phyloP scores from a whole-genome alignment of 768 basidiomycete genomes.

The Leccinellum luteum region DNA sequence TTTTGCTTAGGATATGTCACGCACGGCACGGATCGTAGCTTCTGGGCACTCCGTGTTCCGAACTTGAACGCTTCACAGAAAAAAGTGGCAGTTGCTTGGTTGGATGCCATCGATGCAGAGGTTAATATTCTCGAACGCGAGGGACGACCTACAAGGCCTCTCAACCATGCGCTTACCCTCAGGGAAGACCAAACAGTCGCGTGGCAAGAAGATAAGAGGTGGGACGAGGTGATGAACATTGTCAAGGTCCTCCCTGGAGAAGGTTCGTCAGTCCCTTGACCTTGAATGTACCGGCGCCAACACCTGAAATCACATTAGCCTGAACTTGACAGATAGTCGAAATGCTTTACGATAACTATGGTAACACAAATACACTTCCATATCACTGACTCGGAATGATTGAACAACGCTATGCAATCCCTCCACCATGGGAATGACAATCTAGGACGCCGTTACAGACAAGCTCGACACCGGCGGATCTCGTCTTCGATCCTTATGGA shows the following conservation, averaged over 20 bases:
- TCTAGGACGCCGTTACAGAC: not conserved
- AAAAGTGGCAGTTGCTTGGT: conserved; percentile 52
- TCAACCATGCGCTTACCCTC: conserved; percentile 47
- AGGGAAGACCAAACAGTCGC: conserved; percentile 47
- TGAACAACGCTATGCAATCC: not conserved
- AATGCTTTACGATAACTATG: conserved; percentile 1
- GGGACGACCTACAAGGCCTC: conserved; percentile 28
- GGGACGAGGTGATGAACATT: conserved; percentile 48
- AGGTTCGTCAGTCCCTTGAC: not conserved
- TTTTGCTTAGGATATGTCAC: conserved; percentile 57
- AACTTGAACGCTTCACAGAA: conserved; percentile 46
- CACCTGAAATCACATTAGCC: not conserved
- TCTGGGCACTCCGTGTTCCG: conserved; percentile 62
- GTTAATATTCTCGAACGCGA: conserved; percentile 38
- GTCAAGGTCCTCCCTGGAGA: conserved; percentile 30
- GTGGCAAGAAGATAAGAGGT: conserved; percentile 56
- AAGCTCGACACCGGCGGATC: no score
- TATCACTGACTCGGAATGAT: not conserved
- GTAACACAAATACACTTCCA: conserved; percentile 6
- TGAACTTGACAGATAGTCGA: not conserved
- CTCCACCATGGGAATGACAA: no score
- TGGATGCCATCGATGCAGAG: conserved; percentile 48
- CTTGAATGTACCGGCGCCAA: not conserved
- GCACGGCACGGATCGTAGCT: conserved; percentile 59
- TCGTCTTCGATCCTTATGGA: conserved; percentile 28